Percentiles rank a stretch among this genome's conserved stretches.
phyloP scores from a whole-genome alignment of 31 red algal genomes.

The Endocladia muricata region DNA sequence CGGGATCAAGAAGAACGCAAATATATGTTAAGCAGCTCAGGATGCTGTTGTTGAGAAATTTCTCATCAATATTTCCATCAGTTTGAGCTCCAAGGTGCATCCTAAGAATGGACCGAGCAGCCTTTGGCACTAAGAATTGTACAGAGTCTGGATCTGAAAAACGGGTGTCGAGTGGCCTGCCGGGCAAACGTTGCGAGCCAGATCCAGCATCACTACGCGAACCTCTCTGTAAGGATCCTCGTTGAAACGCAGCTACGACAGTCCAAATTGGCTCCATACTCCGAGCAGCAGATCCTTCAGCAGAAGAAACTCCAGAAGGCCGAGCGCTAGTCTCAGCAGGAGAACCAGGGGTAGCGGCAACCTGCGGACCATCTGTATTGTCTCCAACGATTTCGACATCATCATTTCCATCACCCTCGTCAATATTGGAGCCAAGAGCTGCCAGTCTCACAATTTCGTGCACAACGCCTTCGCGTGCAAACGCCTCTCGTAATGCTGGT shows the following conservation, averaged over 20 bases:
- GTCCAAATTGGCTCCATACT: slow-evolving; percentile 28
- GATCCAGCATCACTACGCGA: not conserved
- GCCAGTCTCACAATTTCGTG: slow-evolving; percentile 64
- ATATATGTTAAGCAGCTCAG: slow-evolving; percentile 12
- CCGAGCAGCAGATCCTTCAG: no score
- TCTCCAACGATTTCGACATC: not conserved
- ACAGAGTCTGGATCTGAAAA: slow-evolving; percentile 1
- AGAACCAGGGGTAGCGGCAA: no score
- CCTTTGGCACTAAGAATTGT: slow-evolving; percentile 20
- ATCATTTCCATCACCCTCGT: slow-evolving; percentile 6
- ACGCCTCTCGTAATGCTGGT: slow-evolving; percentile 46
- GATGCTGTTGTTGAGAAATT: slow-evolving; percentile 11
- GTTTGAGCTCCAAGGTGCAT: slow-evolving; percentile 17
- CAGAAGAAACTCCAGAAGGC: not conserved
- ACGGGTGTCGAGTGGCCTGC: slow-evolving; percentile 18
- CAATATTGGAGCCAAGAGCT: not conserved
- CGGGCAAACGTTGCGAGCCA: not conserved
- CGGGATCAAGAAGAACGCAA: slow-evolving; percentile 9
- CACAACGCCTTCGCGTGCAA: slow-evolving; percentile 73
- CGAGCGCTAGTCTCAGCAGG: not conserved
- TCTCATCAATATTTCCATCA: slow-evolving; percentile 23
- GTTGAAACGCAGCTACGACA: slow-evolving; percentile 18
- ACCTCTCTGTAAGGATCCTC: slow-evolving; percentile 1
- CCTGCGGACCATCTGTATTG: no score
- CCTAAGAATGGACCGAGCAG: slow-evolving; percentile 30